Percentiles rank a stretch among this genome's conserved stretches.
Conservation (phyloP, 768 basidiomycete genomes). For the Dictyophora rubrovolvata region DNA sequence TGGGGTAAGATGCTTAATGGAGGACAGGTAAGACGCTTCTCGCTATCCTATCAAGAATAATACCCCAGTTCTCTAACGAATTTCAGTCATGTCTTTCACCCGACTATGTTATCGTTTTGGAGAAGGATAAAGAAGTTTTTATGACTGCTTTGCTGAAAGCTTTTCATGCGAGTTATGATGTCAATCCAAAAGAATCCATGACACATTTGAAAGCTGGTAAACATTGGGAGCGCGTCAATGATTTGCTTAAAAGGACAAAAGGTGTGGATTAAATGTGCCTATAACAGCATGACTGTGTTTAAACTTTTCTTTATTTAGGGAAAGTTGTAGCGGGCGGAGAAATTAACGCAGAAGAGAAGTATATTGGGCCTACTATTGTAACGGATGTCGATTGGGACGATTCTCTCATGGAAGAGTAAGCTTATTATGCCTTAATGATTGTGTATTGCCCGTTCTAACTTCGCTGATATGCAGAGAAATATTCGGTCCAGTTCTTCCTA, state of each 20-base stretch:
- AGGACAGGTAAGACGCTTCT: slow-evolving; percentile 31
- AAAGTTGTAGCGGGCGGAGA: slow-evolving; percentile 55
- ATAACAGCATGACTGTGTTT: no score
- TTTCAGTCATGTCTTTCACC: background rate
- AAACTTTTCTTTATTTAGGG: background rate
- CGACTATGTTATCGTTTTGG: background rate
- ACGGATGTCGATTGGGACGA: slow-evolving; percentile 52
- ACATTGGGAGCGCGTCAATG: background rate
- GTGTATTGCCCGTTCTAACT: background rate
- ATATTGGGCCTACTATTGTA: slow-evolving; percentile 70
- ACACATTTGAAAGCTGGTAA: background rate
- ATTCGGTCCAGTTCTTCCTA: background rate
- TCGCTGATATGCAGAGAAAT: background rate
- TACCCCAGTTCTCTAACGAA: background rate
- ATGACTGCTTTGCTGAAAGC: background rate
- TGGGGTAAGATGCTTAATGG: slow-evolving; percentile 72
- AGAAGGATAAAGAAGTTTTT: background rate
- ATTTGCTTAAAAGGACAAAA: background rate
- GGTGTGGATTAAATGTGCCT: background rate
- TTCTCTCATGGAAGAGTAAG: slow-evolving; percentile 68
- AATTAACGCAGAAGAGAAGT: slow-evolving; percentile 44
- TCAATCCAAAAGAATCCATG: background rate
- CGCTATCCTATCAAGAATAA: background rate
- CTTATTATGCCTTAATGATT: slow-evolving; percentile 4
- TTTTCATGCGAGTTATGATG: background rate